Conservation (phyloP, 139 green algal genomes). For the Parachlorella kessleri region DNA sequence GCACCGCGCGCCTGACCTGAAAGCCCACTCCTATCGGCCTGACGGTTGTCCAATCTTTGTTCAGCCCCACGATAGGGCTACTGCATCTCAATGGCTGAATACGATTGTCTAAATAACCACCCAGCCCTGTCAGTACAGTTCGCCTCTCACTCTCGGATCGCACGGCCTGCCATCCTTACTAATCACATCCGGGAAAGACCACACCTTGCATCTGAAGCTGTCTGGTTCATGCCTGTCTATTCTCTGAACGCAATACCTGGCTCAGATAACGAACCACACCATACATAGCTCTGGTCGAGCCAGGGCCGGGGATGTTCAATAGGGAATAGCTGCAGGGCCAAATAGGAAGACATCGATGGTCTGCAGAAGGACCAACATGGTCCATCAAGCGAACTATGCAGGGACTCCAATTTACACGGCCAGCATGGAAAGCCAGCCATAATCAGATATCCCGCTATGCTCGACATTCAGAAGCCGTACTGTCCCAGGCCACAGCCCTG, state of each 20-base stretch:
- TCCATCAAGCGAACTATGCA: not conserved
- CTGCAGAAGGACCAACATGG: not conserved
- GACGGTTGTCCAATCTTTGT: no score
- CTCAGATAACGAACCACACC: not conserved
- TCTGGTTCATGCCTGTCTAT: not conserved
- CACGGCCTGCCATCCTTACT: no score
- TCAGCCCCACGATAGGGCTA: no score
- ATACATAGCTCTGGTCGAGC: not conserved
- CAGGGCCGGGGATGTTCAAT: not conserved
- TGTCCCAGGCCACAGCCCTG: not conserved
- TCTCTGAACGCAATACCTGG: not conserved
- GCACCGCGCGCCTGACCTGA: no score
- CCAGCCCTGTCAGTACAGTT: no score
- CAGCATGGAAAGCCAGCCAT: not conserved
- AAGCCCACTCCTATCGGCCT: no score
- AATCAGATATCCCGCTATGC: not conserved
- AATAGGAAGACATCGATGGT: no score
- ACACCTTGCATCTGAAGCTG: not conserved
- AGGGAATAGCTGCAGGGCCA: no score
- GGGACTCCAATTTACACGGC: not conserved
- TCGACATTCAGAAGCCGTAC: not conserved
- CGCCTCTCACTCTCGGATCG: no score
- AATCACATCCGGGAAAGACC: no score
- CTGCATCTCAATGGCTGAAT: no score
- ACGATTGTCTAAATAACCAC: no score